Evolutionary conservation across 2,329 filamentous ascomycete species (phyloP).

Genomic region (Penicillium sp.): DNA sequence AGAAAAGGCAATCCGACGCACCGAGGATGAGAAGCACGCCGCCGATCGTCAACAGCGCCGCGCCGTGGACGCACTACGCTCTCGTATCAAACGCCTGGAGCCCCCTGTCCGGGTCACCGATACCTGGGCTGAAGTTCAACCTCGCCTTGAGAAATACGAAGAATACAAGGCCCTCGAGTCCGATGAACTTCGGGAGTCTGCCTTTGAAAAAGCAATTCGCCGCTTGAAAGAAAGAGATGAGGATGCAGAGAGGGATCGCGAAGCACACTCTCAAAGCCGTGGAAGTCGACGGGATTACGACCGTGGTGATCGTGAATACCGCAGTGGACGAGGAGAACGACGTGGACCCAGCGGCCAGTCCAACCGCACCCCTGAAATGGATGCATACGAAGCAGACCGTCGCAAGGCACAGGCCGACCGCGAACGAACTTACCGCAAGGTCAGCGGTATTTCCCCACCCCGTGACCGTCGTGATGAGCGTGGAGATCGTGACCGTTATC

Average conservation of each 20-base stretch:
- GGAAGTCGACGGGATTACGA: conserved; percentile 52
- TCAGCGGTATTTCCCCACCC: conserved; percentile 60
- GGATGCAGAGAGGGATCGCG: conserved; percentile 65
- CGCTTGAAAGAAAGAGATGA: conserved; percentile 90
- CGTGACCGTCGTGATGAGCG: conserved; percentile 42
- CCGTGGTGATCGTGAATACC: conserved; percentile 60
- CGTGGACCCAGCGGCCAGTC: conserved; percentile 54
- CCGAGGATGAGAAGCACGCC: conserved; percentile 78
- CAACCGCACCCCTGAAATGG: conserved; percentile 85
- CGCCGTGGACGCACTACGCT: conserved; percentile 79
- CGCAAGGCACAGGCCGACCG: conserved; percentile 91
- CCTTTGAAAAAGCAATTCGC: conserved; percentile 89
- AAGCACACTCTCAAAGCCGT: conserved; percentile 50
- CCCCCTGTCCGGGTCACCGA: conserved; percentile 76
- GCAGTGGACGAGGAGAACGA: conserved; percentile 43
- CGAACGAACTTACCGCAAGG: conserved; percentile 88
- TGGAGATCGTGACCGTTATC: conserved; percentile 36
- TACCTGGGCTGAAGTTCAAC: conserved; percentile 83
- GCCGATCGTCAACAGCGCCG: conserved; percentile 83
- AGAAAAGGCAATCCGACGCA: conserved; percentile 79
- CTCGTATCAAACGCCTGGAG: conserved; percentile 83
- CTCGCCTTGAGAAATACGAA: conserved; percentile 73
- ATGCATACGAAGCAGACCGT: conserved; percentile 93
- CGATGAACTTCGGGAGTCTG: conserved; percentile 77
- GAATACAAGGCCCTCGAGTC: conserved; percentile 81